phyloP scores from a whole-genome alignment of 345 rosid species.

The Salix caprea region DNA sequence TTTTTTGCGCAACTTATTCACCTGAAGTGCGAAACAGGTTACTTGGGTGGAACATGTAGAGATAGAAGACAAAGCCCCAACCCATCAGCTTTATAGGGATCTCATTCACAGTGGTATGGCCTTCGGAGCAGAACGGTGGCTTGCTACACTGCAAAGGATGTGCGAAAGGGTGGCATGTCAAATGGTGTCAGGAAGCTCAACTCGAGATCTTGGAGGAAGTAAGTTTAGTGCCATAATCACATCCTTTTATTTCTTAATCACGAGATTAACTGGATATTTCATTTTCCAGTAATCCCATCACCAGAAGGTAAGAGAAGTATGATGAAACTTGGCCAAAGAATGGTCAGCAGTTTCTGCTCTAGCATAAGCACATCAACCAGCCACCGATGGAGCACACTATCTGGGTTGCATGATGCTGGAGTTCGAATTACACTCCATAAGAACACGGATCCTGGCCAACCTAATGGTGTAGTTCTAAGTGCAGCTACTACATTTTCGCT shows the following conservation, averaged over 20 bases:
- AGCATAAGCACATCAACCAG: slow-evolving; percentile 78
- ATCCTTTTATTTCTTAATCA: not conserved
- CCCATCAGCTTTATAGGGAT: slow-evolving; percentile 62
- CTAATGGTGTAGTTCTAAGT: slow-evolving; percentile 76
- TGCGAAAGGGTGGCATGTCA: slow-evolving; percentile 80
- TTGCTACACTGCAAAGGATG: slow-evolving; percentile 75
- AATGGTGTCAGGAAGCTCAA: slow-evolving; percentile 55
- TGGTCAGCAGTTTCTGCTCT: slow-evolving; percentile 73
- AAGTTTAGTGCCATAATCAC: not conserved
- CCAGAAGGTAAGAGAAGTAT: slow-evolving; percentile 87
- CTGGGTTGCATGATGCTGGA: slow-evolving; percentile 63
- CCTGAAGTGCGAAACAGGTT: slow-evolving; percentile 44
- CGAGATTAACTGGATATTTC: not conserved
- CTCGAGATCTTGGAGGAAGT: slow-evolving; percentile 85
- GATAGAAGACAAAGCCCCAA: slow-evolving; percentile 61
- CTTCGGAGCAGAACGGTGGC: slow-evolving; percentile 85
- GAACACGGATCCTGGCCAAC: slow-evolving; percentile 72
- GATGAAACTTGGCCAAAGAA: slow-evolving; percentile 96
- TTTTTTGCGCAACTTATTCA: not conserved
- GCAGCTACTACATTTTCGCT: slow-evolving; percentile 97
- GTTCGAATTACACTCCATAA: slow-evolving; percentile 78
- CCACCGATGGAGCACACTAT: slow-evolving; percentile 60
- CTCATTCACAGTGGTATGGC: slow-evolving; percentile 64
- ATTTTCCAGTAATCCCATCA: slow-evolving; percentile 62
- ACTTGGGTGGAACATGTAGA: slow-evolving; percentile 92